A percentile compares a stretch with the other conserved stretches of the same genome.
phyloP scores from a whole-genome alignment of 2,329 filamentous ascomycete genomes.

The Xylaria sp. region DNA sequence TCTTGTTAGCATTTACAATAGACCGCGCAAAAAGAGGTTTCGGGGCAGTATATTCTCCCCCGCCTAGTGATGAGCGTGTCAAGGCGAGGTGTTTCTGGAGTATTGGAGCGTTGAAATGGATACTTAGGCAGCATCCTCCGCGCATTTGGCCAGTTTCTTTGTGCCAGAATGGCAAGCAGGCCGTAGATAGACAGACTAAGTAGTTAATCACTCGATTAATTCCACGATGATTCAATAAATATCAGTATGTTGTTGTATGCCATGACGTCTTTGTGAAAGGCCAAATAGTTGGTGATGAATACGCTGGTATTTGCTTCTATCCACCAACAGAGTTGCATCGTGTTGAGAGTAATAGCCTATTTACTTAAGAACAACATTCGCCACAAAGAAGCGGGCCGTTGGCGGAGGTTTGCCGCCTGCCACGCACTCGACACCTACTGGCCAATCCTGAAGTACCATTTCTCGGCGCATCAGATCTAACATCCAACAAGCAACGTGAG shows the following conservation, averaged over 20 bases:
- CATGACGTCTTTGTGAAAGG: background rate
- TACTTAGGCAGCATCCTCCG: background rate
- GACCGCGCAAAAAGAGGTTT: slow-evolving; percentile 5
- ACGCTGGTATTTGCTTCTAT: background rate
- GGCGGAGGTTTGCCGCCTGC: slow-evolving; percentile 1
- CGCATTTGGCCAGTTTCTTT: slow-evolving; percentile 14
- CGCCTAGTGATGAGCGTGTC: background rate
- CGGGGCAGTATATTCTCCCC: background rate
- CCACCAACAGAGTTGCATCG: background rate
- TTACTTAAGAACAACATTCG: too few species aligned
- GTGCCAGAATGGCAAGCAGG: background rate
- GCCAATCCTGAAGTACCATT: too few species aligned
- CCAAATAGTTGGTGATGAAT: background rate
- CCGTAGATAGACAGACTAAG: slow-evolving; percentile 7
- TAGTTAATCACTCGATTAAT: slow-evolving; percentile 1
- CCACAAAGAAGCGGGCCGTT: background rate
- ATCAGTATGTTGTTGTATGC: background rate
- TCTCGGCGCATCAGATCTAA: background rate
- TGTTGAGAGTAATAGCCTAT: too few species aligned
- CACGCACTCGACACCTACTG: background rate
- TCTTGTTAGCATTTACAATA: slow-evolving; percentile 21
- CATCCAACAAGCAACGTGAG: background rate
- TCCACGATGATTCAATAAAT: background rate
- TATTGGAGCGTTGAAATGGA: slow-evolving; percentile 27
- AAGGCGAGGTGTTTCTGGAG: slow-evolving; percentile 31